These are phyloP conservation scores for Verticillium tricorpus DNA, from an alignment of 2,329 filamentous ascomycete genomes.

Conservation along the genomic window DNA sequence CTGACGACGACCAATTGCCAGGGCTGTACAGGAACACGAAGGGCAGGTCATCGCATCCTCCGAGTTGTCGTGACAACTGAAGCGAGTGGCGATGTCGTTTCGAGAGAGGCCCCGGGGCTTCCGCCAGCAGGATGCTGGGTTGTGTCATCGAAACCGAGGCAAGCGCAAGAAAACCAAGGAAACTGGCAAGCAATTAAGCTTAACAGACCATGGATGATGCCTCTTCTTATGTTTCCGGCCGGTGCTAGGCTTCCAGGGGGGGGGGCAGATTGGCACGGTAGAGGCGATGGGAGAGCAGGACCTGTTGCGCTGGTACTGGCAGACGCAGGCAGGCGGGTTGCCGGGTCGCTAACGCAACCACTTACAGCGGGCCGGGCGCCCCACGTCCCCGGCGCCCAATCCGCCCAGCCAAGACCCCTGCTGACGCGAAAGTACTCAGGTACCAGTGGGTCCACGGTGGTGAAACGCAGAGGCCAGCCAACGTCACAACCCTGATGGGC, in stretches of 20 bases:
- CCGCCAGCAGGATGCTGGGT: neutral
- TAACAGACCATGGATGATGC: neutral
- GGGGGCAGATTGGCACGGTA: neutral
- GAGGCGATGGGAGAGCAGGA: neutral
- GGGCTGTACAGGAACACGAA: neutral
- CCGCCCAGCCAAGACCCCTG: neutral
- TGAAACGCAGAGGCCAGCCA: neutral
- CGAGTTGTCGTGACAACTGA: neutral
- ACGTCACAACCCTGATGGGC: neutral
- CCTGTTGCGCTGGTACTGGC: neutral
- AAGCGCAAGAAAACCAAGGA: neutral
- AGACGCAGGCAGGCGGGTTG: neutral
- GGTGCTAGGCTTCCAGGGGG: neutral
- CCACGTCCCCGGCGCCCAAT: neutral
- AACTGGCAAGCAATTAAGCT: neutral
- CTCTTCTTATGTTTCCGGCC: neutral
- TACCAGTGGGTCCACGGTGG: neutral
- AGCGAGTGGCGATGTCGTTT: neutral
- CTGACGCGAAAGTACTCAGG: neutral
- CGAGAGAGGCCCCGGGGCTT: neutral
- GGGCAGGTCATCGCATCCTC: neutral
- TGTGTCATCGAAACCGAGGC: neutral
- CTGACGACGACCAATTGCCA: neutral
- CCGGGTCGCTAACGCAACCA: neutral
- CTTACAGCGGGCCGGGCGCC: neutral